Evolutionary conservation across 169 alveolate genomes (phyloP), one percentile per base, ranked within the genome.

Genomic region (Plasmodium coatneyi): DNA sequence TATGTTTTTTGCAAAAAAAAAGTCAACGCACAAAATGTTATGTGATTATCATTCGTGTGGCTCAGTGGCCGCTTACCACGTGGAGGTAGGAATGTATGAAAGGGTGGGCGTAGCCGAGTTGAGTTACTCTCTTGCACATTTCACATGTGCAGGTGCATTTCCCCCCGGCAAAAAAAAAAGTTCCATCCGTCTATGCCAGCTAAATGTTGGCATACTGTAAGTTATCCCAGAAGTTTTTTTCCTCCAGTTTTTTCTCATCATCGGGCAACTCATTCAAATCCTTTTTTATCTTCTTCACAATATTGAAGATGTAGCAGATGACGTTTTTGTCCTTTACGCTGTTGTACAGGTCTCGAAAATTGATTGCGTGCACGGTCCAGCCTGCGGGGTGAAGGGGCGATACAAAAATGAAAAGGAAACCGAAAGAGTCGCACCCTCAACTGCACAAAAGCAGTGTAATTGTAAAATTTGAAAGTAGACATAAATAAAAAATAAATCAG

Each of bases 261-360:
- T 78, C 80, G 60, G 93, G 84, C n/a, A 86, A 52, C 32, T 56
- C 83, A 9, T 76, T 60, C 70, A 86, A 86, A 76, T 86, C 86
- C 10, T 71, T 86, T 86, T 86, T 86, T 86, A 86, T 86, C 46
- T 86, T 86, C 80, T 86, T 86, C 36, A 49, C 43, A 76, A 86
- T 86, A 56, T 76, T 86, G 80, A 76, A 86, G 28, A 86, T 86
- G 49, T 86, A 86, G 76, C 86, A 76, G 43, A 86, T 86, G 28
- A 86, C 71, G 28, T 86, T 86, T 86, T 86, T 86, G 66, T 86
- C 93, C 70, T 86, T 86, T 86, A 86, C 80, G 80, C 93, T 86
- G 72, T 86, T 86, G 80, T 86, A 86, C 28, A 86, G n/a, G 52
- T 86, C 93, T 86, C 93, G 70, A 54, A 86, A 86, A 39, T 86